These are phyloP conservation scores for Pyricularia sp. DNA, from an alignment of 2,329 filamentous ascomycete genomes.

Conservation along the genomic window DNA sequence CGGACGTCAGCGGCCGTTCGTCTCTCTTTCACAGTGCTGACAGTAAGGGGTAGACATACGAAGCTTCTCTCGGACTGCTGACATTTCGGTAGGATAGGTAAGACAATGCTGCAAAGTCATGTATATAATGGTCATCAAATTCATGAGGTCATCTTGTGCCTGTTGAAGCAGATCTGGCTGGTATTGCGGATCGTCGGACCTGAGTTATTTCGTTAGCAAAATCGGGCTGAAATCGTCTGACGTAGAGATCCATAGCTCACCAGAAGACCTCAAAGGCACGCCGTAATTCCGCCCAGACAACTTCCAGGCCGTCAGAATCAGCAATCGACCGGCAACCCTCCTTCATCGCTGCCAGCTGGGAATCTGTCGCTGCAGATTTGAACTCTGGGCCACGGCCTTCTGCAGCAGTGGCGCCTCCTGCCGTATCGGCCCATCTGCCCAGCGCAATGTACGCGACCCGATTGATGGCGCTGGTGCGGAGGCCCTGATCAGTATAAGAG, in stretches of 20 bases:
- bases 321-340: conserved; percentile 41
- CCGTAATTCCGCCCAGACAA: conserved; percentile 41
- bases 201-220: conserved; percentile 13
- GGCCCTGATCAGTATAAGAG: conserved; percentile 32
- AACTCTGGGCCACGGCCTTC: conserved; percentile 27
- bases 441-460: conserved; percentile 53
- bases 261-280: conserved; percentile 42
- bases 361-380: conserved; percentile 41
- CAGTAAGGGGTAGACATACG: conserved; percentile 27
- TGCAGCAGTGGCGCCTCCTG: conserved; percentile 32
- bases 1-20: not conserved
- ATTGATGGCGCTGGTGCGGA: conserved; percentile 44
- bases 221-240: not conserved
- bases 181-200: conserved; percentile 36
- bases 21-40: not conserved
- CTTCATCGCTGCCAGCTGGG: conserved; percentile 51
- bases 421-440: conserved; percentile 62
- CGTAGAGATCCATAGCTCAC: conserved; percentile 22
- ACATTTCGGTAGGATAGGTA: conserved; percentile 40
- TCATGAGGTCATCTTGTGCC: conserved; percentile 33
- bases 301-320: conserved; percentile 37
- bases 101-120: conserved; percentile 44
- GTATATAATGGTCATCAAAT: conserved; percentile 17
- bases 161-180: conserved; percentile 34
- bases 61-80: conserved; percentile 36